Evolutionary conservation across 106 monocot genomes (phyloP), one percentile per base, ranked within the genome.

Genomic region (Chionographis japonica): DNA sequence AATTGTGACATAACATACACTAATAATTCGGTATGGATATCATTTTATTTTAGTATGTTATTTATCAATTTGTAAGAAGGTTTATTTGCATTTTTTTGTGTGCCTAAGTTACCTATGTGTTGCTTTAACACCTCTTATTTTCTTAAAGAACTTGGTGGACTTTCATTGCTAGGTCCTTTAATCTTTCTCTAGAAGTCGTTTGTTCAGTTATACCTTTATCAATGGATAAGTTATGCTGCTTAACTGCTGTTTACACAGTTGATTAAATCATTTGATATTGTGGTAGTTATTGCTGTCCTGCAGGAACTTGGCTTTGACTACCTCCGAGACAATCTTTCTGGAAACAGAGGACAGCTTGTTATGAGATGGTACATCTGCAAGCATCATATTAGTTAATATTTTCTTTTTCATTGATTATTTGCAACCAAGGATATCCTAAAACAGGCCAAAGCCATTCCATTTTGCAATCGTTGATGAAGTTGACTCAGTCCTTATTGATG

Each of bases 391-490:
- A 35, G 53, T 39, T 12, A 12, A 36, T 52, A 61, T 40, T 52
- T 16, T 74, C 4, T 50, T 54, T 58, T 43, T 7, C n/a, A 52
- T 56, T 68, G 39, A 43, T 50, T 62, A n/a, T 51, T 58, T 68
- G 16, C 40, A 20, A 70, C 55, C 12, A 27, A 10, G 11, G 66
- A 35, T 67, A 37, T 16, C 41, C 11, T 46, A 11, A 76, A 67
- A 42, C 74, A 98, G 98, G 93, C 92, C 98, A 60, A 82, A 65
- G 36, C 92, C 98, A 64, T 98, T 98, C 60, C 80, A 88, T 77
- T 98, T 87, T 85, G 92, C 98, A 60, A 93, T 98, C 62, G 85
- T 98, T 80, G 98, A 98, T 85, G 98, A 98, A 78, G 92, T 98
- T 51, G 98, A 98, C 68, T 98, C 92, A 14, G 98, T 98, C 56